Conservation (phyloP, 2,329 filamentous ascomycete genomes). For the Aspergillus fischeri region DNA sequence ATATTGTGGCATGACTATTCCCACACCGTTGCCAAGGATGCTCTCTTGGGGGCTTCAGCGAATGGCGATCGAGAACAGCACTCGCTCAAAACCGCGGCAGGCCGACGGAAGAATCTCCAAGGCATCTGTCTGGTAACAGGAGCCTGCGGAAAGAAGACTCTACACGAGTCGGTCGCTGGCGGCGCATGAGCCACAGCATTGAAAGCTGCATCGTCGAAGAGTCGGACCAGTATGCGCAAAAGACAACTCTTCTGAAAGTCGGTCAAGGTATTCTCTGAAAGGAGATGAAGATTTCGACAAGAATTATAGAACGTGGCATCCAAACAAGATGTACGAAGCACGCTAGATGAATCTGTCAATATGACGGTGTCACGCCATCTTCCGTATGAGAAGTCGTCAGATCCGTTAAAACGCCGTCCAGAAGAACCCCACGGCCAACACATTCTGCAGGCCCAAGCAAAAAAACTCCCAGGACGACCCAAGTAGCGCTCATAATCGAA, state of each 20-base stretch:
- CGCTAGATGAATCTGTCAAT: constrained; percentile 36
- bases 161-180: not conserved
- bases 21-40: not conserved
- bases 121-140: not conserved
- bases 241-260: constrained; percentile 8
- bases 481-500: constrained; percentile 33
- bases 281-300: constrained; percentile 1
- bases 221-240: not conserved
- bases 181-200: not conserved
- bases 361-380: constrained; percentile 33
- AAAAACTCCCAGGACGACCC: constrained; percentile 29
- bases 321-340: constrained; percentile 31
- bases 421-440: constrained; percentile 29
- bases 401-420: constrained; percentile 39
- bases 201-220: not conserved
- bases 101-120: not conserved
- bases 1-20: not conserved
- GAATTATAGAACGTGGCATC: constrained; percentile 18
- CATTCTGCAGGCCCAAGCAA: constrained; percentile 30
- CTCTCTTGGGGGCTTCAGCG: not conserved
- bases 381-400: constrained; percentile 31
- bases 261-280: not conserved
- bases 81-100: not conserved
- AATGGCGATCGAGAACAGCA: not conserved
- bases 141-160: not conserved